phyloP scores from a whole-genome alignment of 2,329 filamentous ascomycete species.

The Colletotrichum sp. region DNA sequence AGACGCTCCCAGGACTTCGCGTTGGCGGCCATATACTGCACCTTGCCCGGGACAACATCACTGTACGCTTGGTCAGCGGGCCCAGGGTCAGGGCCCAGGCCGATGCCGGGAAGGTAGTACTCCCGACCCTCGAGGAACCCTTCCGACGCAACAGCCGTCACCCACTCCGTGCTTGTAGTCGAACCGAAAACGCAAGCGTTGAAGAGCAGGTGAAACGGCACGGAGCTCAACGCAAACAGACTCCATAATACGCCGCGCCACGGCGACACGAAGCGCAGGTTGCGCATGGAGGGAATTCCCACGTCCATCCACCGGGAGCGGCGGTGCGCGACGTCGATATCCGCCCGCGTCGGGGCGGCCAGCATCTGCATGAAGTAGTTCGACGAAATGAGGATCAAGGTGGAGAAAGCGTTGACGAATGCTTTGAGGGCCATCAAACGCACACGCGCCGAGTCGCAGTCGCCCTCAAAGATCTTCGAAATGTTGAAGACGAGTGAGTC shows the following conservation, averaged over 20 bases:
- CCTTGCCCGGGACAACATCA: background rate
- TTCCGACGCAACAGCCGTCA: background rate
- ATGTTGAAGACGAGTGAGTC: background rate
- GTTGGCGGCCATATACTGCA: background rate
- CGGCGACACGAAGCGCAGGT: slow-evolving; percentile 27
- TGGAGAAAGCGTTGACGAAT: slow-evolving; percentile 44
- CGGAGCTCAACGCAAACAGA: slow-evolving; percentile 25
- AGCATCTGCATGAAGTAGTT: slow-evolving; percentile 26
- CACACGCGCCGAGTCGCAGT: background rate
- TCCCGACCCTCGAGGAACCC: slow-evolving; percentile 19
- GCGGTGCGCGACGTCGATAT: slow-evolving; percentile 47
- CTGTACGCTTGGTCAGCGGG: background rate
- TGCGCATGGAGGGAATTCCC: slow-evolving; percentile 46
- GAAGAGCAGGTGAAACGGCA: slow-evolving; percentile 33
- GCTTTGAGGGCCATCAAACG: slow-evolving; percentile 22
- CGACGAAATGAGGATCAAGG: slow-evolving; percentile 1
- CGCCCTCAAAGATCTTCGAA: background rate
- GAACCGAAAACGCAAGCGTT: slow-evolving; percentile 19
- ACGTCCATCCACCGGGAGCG: slow-evolving; percentile 46
- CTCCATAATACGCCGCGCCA: slow-evolving; percentile 24
- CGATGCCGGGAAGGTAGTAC: slow-evolving; percentile 3
- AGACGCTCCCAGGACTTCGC: background rate
- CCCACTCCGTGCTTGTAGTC: slow-evolving; percentile 2
- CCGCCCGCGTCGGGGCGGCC: slow-evolving; percentile 6
- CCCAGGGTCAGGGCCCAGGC: background rate